A percentile compares a stretch with the other conserved stretches of the same genome.
Conservation (phyloP, 106 monocot species). For the Acorus calamus region DNA sequence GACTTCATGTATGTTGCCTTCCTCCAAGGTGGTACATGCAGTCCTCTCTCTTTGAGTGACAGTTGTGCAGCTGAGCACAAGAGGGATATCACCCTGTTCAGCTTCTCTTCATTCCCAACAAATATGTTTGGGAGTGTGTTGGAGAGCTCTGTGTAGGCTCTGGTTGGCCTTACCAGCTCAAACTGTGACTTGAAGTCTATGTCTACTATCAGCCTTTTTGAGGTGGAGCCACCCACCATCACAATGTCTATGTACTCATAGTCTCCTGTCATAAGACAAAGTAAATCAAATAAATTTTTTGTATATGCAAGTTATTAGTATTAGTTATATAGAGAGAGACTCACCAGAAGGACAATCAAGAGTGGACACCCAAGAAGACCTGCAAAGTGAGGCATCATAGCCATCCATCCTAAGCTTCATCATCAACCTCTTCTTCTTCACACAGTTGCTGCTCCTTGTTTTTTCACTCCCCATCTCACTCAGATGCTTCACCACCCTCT, state of each 20-base stretch:
- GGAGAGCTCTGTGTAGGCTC: conserved; percentile 20
- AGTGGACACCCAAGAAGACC: conserved; percentile 29
- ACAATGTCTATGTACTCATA: conserved; percentile 39
- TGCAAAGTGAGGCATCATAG: conserved; percentile 33
- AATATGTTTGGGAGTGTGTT: conserved; percentile 21
- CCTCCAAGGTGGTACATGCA: conserved; percentile 44
- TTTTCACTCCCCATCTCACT: conserved; percentile 14
- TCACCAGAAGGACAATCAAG: conserved; percentile 34
- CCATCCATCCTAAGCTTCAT: conserved; percentile 31
- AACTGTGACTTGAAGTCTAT: conserved; percentile 42
- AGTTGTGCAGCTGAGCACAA: conserved; percentile 26
- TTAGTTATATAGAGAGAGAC: not conserved
- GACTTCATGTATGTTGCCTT: conserved; percentile 33
- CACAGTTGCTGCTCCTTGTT: not conserved
- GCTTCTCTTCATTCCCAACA: conserved; percentile 30
- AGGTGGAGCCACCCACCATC: not conserved
- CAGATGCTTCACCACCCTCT: conserved; percentile 23
- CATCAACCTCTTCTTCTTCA: conserved; percentile 36
- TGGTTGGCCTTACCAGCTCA: conserved; percentile 35
- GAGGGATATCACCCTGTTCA: conserved; percentile 24
- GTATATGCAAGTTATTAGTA: too few species aligned
- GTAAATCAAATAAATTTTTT: not conserved
- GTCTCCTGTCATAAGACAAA: conserved; percentile 8
- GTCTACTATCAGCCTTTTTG: conserved; percentile 27
- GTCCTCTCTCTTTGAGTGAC: conserved; percentile 28